Base-by-base conservation (phyloP, 148 eudicot genomes). In the Cornus suecica region DNA sequence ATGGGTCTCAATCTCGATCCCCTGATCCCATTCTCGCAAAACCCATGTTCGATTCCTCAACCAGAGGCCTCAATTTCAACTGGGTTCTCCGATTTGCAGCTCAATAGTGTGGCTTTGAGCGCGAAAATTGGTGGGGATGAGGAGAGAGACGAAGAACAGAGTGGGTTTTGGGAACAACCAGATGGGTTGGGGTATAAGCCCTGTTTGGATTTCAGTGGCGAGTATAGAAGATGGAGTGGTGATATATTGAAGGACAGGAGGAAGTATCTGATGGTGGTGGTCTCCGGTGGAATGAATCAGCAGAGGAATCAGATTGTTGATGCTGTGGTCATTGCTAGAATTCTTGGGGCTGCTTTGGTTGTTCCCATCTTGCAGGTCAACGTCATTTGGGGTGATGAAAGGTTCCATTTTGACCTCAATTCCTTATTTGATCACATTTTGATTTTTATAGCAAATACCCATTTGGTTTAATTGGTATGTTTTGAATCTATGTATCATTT, bases 281-380 rank as follows among this genome's bases (percentile, higher is more conserved):
- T 92, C 5, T 79, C 91, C 42, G 99, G 99, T 25, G 99, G 99
- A 1, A 79, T 95, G 92, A 95, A 95, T 76, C 99, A 95, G 42
- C 99, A 95, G 87, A 83, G 97, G 79, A 95, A 95, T 87, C 99
- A 95, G 84, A 95, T 95, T 83, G 97, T 95, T 56, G 99, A 95
- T 83, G 99, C 99, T 63, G 99, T 95, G 48, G 93, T 95, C 0
- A 92, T 95, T 82, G 99, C 99, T 2, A 80, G 99, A 34, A 87
- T 95, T 65, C 94, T 95, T 61, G 97, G 93, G 11, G 99, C 99
- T 78, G 87, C 97, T 77, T 85, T 95, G 68, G 97, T 95, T 79
- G 97, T 93, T 28, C 99, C 99, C 9, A 85, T 88, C 68, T 87
- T 95, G 80, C 97, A 95, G 80, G 94, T 92, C 69, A 95, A 92